Conservation (phyloP, 768 basidiomycete genomes). For the Crassisporium funariophilum region DNA sequence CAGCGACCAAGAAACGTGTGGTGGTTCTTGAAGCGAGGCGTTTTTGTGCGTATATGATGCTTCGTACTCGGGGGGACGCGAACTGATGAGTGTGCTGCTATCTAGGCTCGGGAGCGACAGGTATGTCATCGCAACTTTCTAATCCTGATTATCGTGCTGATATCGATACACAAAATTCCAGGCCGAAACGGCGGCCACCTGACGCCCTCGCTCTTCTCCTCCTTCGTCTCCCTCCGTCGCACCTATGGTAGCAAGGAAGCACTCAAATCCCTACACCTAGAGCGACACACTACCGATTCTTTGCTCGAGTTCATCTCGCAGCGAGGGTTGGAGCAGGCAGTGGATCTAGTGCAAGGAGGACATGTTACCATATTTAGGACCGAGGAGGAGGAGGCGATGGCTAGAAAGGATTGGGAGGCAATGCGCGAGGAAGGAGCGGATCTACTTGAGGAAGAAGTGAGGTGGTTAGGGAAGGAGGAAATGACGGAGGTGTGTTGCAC, state of each 20-base stretch:
- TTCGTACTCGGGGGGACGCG: neutral
- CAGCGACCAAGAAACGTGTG: conserved; percentile 37
- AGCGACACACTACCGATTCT: conserved; percentile 52
- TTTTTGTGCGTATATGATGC: conserved; percentile 68
- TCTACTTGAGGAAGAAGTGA: conserved; percentile 34
- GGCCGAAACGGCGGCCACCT: conserved; percentile 83
- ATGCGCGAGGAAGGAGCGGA: conserved; percentile 56
- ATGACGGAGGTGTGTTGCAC: conserved; percentile 44
- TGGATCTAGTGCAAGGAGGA: conserved; percentile 65
- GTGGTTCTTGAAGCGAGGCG: conserved; percentile 84
- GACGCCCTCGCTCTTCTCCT: conserved; percentile 48
- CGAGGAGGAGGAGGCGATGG: conserved; percentile 39
- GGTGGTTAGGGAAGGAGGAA: conserved; percentile 50
- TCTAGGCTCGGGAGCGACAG: conserved; percentile 76
- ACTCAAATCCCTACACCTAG: conserved; percentile 51
- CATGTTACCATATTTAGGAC: conserved; percentile 54
- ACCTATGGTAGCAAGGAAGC: conserved; percentile 58
- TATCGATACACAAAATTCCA: conserved; percentile 25
- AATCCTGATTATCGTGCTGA: neutral
- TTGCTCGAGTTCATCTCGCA: conserved; percentile 52
- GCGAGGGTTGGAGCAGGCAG: conserved; percentile 43
- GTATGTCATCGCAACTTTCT: conserved; percentile 34
- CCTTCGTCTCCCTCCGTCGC: conserved; percentile 41
- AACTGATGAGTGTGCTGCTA: neutral
- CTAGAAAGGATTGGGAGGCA: conserved; percentile 48